Evolutionary conservation across 2,329 filamentous ascomycete genomes (phyloP), one percentile per base, ranked within the genome.

Genomic region (Exophiala lecanii-corni): DNA sequence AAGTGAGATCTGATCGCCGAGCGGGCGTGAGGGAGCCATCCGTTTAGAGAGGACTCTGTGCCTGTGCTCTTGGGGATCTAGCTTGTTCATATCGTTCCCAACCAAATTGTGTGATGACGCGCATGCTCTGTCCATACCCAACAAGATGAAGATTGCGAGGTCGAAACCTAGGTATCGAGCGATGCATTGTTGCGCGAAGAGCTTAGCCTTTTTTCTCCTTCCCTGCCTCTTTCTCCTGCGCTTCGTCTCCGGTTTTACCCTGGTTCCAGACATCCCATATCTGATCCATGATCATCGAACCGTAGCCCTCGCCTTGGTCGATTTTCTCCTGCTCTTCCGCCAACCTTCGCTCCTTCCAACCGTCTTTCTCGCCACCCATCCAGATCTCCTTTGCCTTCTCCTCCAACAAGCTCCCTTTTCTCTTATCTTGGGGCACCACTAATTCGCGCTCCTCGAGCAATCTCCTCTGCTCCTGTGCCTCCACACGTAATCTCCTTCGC

Each of bases 251-350:
- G 20, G 51, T 50, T 32, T 49, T 49, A 38, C 49, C 54, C 54
- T 49, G 45, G 34, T 65, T 45, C 66, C 67, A 43, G 54, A 67
- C 56, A 59, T 63, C 67, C 19, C 61, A 65, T 1, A 59, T 62
- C 61, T 71, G 63, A 46, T 70, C 65, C 50, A 61, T 59, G 38
- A 70, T 71, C 60, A 70, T 58, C 59, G 66, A 63, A 0, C 64
- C 60, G 58, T 71, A 71, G 2, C 67, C 65, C 49, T 67, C 69
- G 30, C 60, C 58, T 37, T 58, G 49, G 30, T 51, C 54, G 18
- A 61, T 54, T 36, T 65, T 66, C 34, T 67, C 63, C 55, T 59
- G 57, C 42, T 57, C 64, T 43, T 69, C 67, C 32, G 59, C 61
- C 26, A 66, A 61, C 50, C 62, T 63, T 40, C 49, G 65, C 36